A percentile compares a stretch with the other conserved stretches of the same genome.
phyloP scores from a whole-genome alignment of 2,329 filamentous ascomycete species.

The Aspergillus sclerotialis region DNA sequence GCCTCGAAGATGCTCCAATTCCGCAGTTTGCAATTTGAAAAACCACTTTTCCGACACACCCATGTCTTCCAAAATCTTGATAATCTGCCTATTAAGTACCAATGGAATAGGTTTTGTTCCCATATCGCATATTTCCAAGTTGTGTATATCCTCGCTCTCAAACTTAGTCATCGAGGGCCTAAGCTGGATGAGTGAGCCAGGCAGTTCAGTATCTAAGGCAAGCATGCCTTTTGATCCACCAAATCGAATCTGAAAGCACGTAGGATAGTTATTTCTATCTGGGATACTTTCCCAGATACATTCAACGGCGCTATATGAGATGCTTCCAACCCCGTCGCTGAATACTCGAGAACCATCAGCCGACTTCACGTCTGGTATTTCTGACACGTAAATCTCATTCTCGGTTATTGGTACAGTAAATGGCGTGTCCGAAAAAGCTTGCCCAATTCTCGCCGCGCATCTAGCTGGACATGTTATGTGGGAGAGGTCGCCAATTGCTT shows the following conservation, averaged over 20 bases:
- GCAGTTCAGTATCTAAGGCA: conserved; percentile 56
- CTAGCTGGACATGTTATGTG: conserved; percentile 48
- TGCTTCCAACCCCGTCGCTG: conserved; percentile 71
- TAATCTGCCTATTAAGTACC: conserved; percentile 69
- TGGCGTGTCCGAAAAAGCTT: conserved; percentile 68
- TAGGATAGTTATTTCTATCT: conserved; percentile 44
- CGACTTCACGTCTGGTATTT: conserved; percentile 23
- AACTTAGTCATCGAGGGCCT: conserved; percentile 79
- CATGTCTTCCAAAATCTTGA: conserved; percentile 82
- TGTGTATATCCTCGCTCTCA: conserved; percentile 45
- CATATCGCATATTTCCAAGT: conserved; percentile 40
- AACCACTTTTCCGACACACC: conserved; percentile 55
- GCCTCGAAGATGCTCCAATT: conserved; percentile 52
- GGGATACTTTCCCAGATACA: conserved; percentile 53
- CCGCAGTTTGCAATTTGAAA: conserved; percentile 55
- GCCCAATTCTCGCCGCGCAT: conserved; percentile 53
- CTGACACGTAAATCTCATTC: conserved; percentile 9
- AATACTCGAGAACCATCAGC: conserved; percentile 50
- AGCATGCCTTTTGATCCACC: conserved; percentile 73
- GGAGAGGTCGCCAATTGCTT: conserved; percentile 43
- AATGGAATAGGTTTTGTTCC: conserved; percentile 61
- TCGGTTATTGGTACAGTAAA: conserved; percentile 48
- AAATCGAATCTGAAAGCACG: conserved; percentile 68
- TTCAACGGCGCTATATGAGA: conserved; percentile 54
- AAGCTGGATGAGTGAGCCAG: conserved; percentile 54